Base-by-base conservation (phyloP, 1,284 basidiomycete genomes). In the Tetrapyrgos nigripes region DNA sequence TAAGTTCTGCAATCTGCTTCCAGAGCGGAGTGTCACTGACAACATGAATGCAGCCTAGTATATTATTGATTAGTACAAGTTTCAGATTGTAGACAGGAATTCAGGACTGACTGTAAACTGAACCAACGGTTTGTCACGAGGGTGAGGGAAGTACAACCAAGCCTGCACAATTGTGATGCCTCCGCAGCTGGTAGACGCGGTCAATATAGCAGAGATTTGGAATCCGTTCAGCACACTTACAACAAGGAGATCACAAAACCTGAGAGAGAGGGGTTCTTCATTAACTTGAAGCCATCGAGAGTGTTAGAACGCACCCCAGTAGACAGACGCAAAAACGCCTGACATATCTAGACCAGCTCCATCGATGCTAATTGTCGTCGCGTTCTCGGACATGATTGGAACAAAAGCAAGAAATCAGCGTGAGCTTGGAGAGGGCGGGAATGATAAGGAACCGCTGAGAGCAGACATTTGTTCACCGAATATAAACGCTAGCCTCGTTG, bases 81-180 rank as follows among this genome's bases (percentile, higher is more conserved):
- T 40, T 17, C 14, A 19, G n/a, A 2, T 53, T 14, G 37, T 26
- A 19, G 43, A 23, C 19, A 48, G 19, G 29, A 46, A 31, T 17
- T 5, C 6, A 19, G 11, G 21, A 58, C 52, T 50, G 9, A 60
- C 52, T 19, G 49, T 51, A 29, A 52, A 29, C 9, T 57, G 47
- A 17, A 58, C 66, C 8, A 35, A 19, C 13, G 23, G 37, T 61
- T 65, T 46, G 61, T 68, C 56, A 47, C 33, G 56, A 53, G 62
- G 26, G 65, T 62, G 57, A 60, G 65, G 64, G 35, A 70, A 70
- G 50, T 68, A 72, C 1, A 72, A 62, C 55, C 69, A 70, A 6
- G 68, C 68, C 57, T 72, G 70, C 23, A 70, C 65, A 45, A 70
- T 66, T 23, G 68, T 68, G 40, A 70, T 68, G 17, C 70, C 70